These are phyloP conservation scores for Paramecium tetraurelia DNA, from an alignment of 73 alveolate genomes.

Conservation along the genomic window DNA sequence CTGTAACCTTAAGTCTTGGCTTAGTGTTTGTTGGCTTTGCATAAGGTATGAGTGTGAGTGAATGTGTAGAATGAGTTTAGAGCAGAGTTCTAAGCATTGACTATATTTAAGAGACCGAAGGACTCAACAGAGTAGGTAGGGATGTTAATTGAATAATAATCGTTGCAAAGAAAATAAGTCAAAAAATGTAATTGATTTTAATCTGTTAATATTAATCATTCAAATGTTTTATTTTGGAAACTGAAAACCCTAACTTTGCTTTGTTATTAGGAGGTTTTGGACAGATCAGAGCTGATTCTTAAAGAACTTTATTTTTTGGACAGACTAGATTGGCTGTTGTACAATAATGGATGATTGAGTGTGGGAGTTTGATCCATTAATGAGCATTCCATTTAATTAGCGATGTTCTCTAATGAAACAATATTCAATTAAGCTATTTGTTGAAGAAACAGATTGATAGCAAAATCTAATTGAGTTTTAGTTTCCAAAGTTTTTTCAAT, in stretches of 20 bases:
- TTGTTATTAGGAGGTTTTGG: background rate
- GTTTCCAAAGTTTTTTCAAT: background rate
- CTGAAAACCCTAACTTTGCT: background rate
- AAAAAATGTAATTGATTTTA: background rate
- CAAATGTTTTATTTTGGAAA: background rate
- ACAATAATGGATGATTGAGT: background rate
- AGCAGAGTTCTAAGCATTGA: slow-evolving; percentile 10
- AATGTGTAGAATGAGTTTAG: slow-evolving; percentile 5
- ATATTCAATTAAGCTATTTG: background rate
- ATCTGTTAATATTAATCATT: background rate
- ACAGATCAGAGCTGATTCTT: background rate
- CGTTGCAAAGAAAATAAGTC: background rate
- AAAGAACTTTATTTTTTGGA: background rate
- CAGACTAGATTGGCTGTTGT: background rate
- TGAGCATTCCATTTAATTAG: background rate
- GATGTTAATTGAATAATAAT: background rate
- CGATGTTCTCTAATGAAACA: background rate
- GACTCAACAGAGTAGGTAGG: background rate
- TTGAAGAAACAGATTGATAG: background rate
- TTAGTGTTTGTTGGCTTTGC: background rate
- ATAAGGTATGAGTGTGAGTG: background rate
- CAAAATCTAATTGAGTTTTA: background rate
- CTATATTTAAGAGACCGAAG: background rate
- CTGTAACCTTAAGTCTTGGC: background rate
- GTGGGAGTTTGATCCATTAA: background rate